Evolutionary conservation across 2,329 filamentous ascomycete species (phyloP), one percentile per base, ranked within the genome.

Genomic region (Ophioceras dolichostomum): DNA sequence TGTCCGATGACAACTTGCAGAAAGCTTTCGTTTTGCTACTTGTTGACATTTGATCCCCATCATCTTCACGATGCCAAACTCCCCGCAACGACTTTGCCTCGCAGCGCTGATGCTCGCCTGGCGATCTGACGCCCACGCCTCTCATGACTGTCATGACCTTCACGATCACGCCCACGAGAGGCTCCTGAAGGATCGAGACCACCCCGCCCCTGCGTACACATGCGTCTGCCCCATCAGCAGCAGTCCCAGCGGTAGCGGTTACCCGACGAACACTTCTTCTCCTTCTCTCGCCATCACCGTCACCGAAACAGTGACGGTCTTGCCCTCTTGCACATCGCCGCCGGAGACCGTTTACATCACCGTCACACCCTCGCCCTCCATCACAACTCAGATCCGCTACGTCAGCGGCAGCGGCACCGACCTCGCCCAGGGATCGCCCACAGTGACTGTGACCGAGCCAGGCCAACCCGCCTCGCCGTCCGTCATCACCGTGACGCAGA

Each of bases 401-500:
- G 14, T 34, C 40, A 44, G 18, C 19, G 39, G 34, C 4, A 36
- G 24, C 13, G 14, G 19, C 17, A 36, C 39, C 21, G 27, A 28
- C 10, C 19, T 20, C 28, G 16, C 21, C 17, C 34, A 36, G 7
- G 32, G 31, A 10, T 34, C 32, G 4, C 17, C 28, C 22, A 39
- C 27, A 12, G 31, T 38, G 16, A 32, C 30, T 9, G 21, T 18
- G 22, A 24, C 21, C 14, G 21, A 32, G n/a, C 22, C 19, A 26
- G 22, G 22, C 8, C 7, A 26, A 26, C 12, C 8, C 7, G 8
- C 22, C 8, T 17, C 12, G 19, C n/a, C n/a, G n/a, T n/a, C n/a
- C 6, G 12, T 32, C 17, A 17, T 32, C n/a, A 32, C 30, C n/a
- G 16, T 32, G 4, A 32, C 30, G 4, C n/a, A 17, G 5, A 32